These are phyloP conservation scores for Ascochyta viciae-villosae DNA, from an alignment of 2,329 filamentous ascomycete genomes.

Conservation along the genomic window DNA sequence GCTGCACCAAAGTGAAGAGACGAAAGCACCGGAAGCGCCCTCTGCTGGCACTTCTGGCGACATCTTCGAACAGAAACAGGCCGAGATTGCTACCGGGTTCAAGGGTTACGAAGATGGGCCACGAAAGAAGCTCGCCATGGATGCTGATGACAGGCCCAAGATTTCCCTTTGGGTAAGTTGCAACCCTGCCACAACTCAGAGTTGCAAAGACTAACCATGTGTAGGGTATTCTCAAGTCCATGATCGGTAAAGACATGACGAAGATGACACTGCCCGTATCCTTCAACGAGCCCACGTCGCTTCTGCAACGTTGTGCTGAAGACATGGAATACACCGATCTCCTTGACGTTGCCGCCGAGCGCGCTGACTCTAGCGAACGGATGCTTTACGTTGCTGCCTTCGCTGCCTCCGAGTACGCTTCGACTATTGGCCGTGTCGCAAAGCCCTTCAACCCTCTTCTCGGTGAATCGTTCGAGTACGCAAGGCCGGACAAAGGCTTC, in stretches of 20 bases:
- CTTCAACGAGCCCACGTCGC: slow-evolving; percentile 96
- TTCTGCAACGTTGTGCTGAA: slow-evolving; percentile 92
- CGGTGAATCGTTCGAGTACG: slow-evolving; percentile 97
- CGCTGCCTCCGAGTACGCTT: slow-evolving; percentile 94
- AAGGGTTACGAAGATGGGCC: slow-evolving; percentile 91
- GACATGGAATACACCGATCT: slow-evolving; percentile 98
- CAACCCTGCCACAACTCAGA: neutral
- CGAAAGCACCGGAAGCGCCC: slow-evolving; percentile 41
- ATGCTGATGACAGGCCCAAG: slow-evolving; percentile 90
- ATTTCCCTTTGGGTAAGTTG: slow-evolving; percentile 86
- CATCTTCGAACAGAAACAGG: slow-evolving; percentile 56
- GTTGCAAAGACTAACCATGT: slow-evolving; percentile 30
- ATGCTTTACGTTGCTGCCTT: slow-evolving; percentile 95
- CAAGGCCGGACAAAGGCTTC: slow-evolving; percentile 93
- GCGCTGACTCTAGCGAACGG: slow-evolving; percentile 85
- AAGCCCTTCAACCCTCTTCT: slow-evolving; percentile 98
- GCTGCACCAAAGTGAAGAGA: slow-evolving; percentile 42
- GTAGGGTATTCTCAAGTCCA: slow-evolving; percentile 94
- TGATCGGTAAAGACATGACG: slow-evolving; percentile 99
- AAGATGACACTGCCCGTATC: slow-evolving; percentile 99
- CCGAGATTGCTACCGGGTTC: slow-evolving; percentile 79
- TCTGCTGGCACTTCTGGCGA: slow-evolving; percentile 50
- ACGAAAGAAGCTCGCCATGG: slow-evolving; percentile 80
- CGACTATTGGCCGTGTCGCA: slow-evolving; percentile 93
- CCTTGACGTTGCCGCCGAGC: slow-evolving; percentile 85